phyloP scores from a whole-genome alignment of 257 asterid genomes.

The Misopates orontium region DNA sequence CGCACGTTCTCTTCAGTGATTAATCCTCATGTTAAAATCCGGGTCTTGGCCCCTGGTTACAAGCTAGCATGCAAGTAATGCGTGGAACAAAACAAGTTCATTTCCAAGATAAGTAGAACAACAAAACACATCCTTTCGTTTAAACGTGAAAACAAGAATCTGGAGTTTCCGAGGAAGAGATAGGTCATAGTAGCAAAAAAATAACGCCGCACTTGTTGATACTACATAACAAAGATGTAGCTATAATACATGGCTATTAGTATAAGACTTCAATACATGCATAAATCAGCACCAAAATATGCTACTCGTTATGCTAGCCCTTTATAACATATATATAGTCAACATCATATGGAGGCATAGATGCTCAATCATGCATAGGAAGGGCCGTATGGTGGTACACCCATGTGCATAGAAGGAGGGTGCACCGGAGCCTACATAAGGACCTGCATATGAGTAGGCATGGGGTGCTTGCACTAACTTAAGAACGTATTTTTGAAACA shows the following conservation, averaged over 20 bases:
- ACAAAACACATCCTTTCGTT: not conserved
- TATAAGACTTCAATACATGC: not conserved
- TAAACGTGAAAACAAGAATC: conserved; percentile 5
- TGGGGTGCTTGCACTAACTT: conserved; percentile 73
- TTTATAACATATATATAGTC: conserved; percentile 56
- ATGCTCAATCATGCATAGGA: conserved; percentile 70
- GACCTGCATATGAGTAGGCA: conserved; percentile 59
- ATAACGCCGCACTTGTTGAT: not conserved
- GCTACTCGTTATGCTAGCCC: not conserved
- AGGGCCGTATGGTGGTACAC: conserved; percentile 77
- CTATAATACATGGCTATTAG: not conserved
- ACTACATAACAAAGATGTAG: not conserved
- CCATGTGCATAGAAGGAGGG: conserved; percentile 82
- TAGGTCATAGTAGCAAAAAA: not conserved
- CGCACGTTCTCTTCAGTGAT: conserved; percentile 56
- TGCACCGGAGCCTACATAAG: conserved; percentile 68
- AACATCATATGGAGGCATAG: conserved; percentile 77
- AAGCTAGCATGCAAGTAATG: conserved; percentile 10
- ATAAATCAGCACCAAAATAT: not conserved
- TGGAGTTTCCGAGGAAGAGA: not conserved
- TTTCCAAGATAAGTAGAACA: conserved; percentile 1
- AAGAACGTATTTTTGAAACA: conserved; percentile 58
- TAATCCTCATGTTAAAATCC: conserved; percentile 64
- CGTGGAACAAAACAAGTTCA: not conserved
- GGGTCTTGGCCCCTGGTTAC: conserved; percentile 70